A percentile compares a stretch with the other conserved stretches of the same genome.
Conservation (phyloP, 768 basidiomycete species). For the Podaxis mareebaensis region DNA sequence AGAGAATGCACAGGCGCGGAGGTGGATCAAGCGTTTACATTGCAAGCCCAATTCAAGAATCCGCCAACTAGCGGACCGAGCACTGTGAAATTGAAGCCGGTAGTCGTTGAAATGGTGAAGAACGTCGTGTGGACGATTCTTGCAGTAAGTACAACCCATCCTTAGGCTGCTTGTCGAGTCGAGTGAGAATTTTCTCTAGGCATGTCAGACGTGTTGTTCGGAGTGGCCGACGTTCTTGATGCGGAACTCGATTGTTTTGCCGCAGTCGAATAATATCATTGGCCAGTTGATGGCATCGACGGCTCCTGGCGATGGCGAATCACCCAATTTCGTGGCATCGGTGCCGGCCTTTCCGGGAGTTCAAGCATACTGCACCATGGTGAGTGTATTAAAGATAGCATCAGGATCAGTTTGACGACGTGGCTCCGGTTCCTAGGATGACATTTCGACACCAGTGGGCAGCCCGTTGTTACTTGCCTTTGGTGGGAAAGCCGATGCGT, state of each 20-base stretch:
- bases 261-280: slow-evolving; percentile 37
- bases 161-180: not conserved
- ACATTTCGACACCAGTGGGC: slow-evolving; percentile 25
- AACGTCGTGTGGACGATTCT: slow-evolving; percentile 41
- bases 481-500: slow-evolving; percentile 39
- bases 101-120: slow-evolving; percentile 40
- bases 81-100: slow-evolving; percentile 31
- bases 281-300: slow-evolving; percentile 40
- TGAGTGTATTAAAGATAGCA: slow-evolving; percentile 19
- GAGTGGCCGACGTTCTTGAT: slow-evolving; percentile 42
- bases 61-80: slow-evolving; percentile 31
- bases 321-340: slow-evolving; percentile 44
- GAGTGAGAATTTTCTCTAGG: slow-evolving; percentile 23
- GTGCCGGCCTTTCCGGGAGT: slow-evolving; percentile 44
- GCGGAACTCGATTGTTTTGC: slow-evolving; percentile 40
- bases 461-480: slow-evolving; percentile 37
- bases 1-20: slow-evolving; percentile 30
- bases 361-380: slow-evolving; percentile 42
- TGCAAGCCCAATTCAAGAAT: slow-evolving; percentile 35
- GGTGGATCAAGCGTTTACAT: slow-evolving; percentile 35
- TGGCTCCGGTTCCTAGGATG: slow-evolving; percentile 21
- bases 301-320: slow-evolving; percentile 39
- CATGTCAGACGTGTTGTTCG: slow-evolving; percentile 42
- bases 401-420: not conserved
- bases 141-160: slow-evolving; percentile 30